Evolutionary conservation across 306 rosid genomes (phyloP).

Genomic region (Begonia peltatifolia): DNA sequence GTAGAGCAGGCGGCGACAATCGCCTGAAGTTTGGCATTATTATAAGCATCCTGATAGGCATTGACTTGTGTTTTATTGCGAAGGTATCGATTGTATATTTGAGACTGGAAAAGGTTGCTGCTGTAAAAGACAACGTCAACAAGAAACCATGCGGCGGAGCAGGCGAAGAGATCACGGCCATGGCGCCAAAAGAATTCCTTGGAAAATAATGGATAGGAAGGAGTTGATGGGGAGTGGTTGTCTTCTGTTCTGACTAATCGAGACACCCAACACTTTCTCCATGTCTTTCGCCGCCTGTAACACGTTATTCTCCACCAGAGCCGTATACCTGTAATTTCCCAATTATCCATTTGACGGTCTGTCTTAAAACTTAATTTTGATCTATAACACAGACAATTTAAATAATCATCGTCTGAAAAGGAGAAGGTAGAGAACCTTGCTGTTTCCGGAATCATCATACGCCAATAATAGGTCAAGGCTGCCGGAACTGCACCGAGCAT

Average conservation of each 20-base stretch:
- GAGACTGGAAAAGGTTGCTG: slow-evolving; percentile 52
- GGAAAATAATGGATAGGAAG: slow-evolving; percentile 28
- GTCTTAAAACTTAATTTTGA: not conserved
- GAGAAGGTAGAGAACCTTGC: slow-evolving; percentile 36
- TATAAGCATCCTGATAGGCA: slow-evolving; percentile 22
- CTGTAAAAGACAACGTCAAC: slow-evolving; percentile 66
- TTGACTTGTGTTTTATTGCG: accelerated
- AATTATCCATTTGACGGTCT: not conserved
- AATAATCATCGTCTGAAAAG: not conserved
- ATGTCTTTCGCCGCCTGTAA: slow-evolving; percentile 60
- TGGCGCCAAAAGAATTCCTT: slow-evolving; percentile 36
- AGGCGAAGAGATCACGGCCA: slow-evolving; percentile 53
- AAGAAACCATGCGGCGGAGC: slow-evolving; percentile 43
- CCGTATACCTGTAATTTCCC: slow-evolving; percentile 47
- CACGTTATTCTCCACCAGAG: slow-evolving; percentile 54
- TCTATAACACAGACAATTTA: not conserved
- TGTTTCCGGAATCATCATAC: slow-evolving; percentile 83
- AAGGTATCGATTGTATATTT: slow-evolving; percentile 20
- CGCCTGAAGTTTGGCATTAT: slow-evolving; percentile 42
- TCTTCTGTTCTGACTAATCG: slow-evolving; percentile 37
- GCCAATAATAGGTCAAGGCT: slow-evolving; percentile 74
- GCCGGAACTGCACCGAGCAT: slow-evolving; percentile 68
- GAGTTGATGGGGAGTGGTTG: slow-evolving; percentile 4
- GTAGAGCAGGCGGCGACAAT: slow-evolving; percentile 41
- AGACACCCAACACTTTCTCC: slow-evolving; percentile 51